Evolutionary conservation across 768 basidiomycete species (phyloP).

Genomic region (Crassisporium funariophilum): DNA sequence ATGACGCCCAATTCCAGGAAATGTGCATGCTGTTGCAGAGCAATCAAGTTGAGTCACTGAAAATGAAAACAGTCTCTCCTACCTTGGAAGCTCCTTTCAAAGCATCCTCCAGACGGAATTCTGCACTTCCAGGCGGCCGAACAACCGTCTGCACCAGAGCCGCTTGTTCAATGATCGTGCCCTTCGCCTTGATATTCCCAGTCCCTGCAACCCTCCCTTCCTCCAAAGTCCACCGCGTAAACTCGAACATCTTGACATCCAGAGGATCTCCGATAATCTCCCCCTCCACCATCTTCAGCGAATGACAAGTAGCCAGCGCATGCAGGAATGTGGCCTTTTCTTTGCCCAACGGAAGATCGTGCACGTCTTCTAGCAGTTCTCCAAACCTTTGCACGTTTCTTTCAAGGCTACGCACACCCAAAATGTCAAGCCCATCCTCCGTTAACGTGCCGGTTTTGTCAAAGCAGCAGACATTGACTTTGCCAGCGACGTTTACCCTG

Average conservation of each 20-base stretch:
- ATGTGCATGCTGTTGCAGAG: slow-evolving; percentile 79
- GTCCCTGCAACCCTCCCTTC: slow-evolving; percentile 80
- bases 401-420: slow-evolving; percentile 88
- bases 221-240: slow-evolving; percentile 94
- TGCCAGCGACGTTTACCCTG: slow-evolving; percentile 92
- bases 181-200: slow-evolving; percentile 67
- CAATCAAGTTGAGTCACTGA: background rate
- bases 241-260: slow-evolving; percentile 98
- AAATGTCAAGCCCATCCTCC: slow-evolving; percentile 96
- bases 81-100: slow-evolving; percentile 83
- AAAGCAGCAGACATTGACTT: slow-evolving; percentile 96
- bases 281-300: slow-evolving; percentile 86
- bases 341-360: slow-evolving; percentile 74
- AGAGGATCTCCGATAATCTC: slow-evolving; percentile 93
- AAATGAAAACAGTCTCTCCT: slow-evolving; percentile 12
- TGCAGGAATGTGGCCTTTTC: slow-evolving; percentile 87
- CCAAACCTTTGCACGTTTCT: slow-evolving; percentile 79
- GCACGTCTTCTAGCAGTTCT: slow-evolving; percentile 83
- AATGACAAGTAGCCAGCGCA: slow-evolving; percentile 95
- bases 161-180: slow-evolving; percentile 67
- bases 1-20: slow-evolving; percentile 98
- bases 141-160: slow-evolving; percentile 96
- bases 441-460: slow-evolving; percentile 99
- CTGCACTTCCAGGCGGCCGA: slow-evolving; percentile 89
- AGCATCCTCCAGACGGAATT: slow-evolving; percentile 92